Evolutionary conservation across 306 rosid genomes (phyloP).

Genomic region (Fagus crenata): DNA sequence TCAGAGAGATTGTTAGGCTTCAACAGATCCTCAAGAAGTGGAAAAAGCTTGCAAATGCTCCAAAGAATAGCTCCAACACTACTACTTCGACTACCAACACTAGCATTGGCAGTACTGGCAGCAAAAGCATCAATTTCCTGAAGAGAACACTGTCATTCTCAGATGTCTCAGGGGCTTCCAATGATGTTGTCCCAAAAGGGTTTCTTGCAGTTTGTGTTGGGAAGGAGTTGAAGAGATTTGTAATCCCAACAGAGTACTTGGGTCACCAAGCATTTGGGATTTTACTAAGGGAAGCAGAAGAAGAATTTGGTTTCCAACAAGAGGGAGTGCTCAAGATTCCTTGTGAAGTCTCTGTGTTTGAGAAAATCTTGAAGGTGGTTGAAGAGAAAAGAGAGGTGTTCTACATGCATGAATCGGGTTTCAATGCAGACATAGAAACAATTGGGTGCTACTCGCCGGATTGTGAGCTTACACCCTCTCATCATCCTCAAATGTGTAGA

Average conservation of each 20-base stretch:
- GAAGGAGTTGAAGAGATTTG: slow-evolving; percentile 69
- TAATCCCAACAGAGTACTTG: slow-evolving; percentile 64
- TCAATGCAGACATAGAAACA: slow-evolving; percentile 29
- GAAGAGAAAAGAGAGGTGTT: slow-evolving; percentile 45
- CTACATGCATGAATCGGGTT: slow-evolving; percentile 34
- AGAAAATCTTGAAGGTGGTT: slow-evolving; percentile 56
- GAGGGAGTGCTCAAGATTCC: slow-evolving; percentile 77
- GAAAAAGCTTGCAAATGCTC: slow-evolving; percentile 63
- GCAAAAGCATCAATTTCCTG: slow-evolving; percentile 42
- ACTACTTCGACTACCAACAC: not conserved
- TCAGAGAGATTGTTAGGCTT: slow-evolving; percentile 84
- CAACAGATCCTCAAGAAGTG: slow-evolving; percentile 85
- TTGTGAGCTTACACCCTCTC: slow-evolving; percentile 54
- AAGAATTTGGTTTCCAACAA: slow-evolving; percentile 81
- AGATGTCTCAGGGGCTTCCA: slow-evolving; percentile 22
- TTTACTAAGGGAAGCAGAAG: slow-evolving; percentile 58
- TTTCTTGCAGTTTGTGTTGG: slow-evolving; percentile 83
- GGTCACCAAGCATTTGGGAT: slow-evolving; percentile 63
- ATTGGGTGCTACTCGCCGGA: slow-evolving; percentile 39
- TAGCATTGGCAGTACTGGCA: slow-evolving; percentile 1
- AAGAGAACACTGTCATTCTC: slow-evolving; percentile 43
- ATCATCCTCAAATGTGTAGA: slow-evolving; percentile 64
- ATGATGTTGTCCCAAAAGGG: slow-evolving; percentile 66
- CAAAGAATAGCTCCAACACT: not conserved
- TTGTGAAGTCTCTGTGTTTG: slow-evolving; percentile 49